Evolutionary conservation across 2,329 filamentous ascomycete species (phyloP), one percentile per base, ranked within the genome.

Genomic region (Talaromyces funiculosus): DNA sequence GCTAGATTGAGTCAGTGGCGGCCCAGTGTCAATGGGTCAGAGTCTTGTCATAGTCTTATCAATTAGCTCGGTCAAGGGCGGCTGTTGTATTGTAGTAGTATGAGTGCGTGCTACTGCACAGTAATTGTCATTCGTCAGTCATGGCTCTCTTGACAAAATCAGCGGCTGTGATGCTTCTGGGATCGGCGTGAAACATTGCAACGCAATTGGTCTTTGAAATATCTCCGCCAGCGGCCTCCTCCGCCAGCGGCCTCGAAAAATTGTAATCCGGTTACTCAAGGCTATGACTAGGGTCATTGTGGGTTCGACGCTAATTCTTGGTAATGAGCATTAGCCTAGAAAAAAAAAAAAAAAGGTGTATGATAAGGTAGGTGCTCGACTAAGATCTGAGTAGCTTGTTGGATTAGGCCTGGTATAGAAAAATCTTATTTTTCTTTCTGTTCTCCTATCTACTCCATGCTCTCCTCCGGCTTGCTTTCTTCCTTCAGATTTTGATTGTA

Each of bases 131-230:
- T 33, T 51, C 26, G 16, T 20, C n/a, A 51, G 29, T 51, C 47
- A 51, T 33, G 10, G 29, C 22, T 20, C 16, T 20, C 35, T 33
- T 14, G 47, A 18, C 47, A 33, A 51, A 9, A 33, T 33, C 26
- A 29, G 29, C n/a, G 47, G 29, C 24, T 49, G 29, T 10, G 24
- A 29, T 29, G 24, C 18, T 49, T 33, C 26, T 33, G 29, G 31
- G 55, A 57, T 57, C 55, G 42, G 26, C 55, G 18, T 49, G 42
- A 9, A 35, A 49, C 35, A 42, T 49, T 49, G 42, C 42, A 38
- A 38, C 24, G 12, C 42, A 45, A 57, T 57, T 57, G 54, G 54
- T 33, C 47, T 29, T 51, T 29, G 47, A 51, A 33, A 33, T 51
- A 16, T 14, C 14, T 51, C 47, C 47, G 26, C 18, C 53, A 20